phyloP scores from a whole-genome alignment of 306 rosid species.

The Phaseolus lunatus region DNA sequence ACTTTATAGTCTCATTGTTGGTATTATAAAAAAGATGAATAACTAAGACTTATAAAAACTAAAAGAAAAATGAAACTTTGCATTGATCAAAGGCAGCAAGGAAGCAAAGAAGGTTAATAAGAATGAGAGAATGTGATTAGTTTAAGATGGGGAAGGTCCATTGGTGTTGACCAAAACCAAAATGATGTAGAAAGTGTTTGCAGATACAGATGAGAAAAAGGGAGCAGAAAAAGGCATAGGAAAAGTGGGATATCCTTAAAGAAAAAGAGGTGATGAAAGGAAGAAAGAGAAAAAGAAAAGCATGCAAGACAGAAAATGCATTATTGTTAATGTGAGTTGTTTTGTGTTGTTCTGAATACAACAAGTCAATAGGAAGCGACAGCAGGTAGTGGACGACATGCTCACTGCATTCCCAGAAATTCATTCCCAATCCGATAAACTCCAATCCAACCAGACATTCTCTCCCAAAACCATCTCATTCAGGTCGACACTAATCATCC shows the following conservation, averaged over 20 bases:
- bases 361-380: conserved; percentile 41
- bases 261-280: conserved; percentile 10
- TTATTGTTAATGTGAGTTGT: conserved; percentile 25
- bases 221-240: conserved; percentile 19
- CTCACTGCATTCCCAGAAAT: neutral
- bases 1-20: no score
- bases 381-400: conserved; percentile 43
- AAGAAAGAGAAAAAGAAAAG: conserved; percentile 19
- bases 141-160: no score
- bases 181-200: neutral
- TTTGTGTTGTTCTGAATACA: conserved; percentile 11
- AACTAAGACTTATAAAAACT: no score
- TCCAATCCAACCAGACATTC: conserved; percentile 4
- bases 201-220: conserved; percentile 2
- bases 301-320: neutral
- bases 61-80: no score
- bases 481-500: neutral
- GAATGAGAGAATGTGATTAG: neutral
- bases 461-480: neutral
- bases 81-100: neutral
- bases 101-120: neutral
- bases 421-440: neutral
- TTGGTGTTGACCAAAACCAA: conserved; percentile 16
- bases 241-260: conserved; percentile 13
- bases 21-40: no score